A percentile compares a stretch with the other conserved stretches of the same genome.
Evolutionary conservation across 225 moss, liverwort and hornwort genomes (phyloP).

Genomic region (Ulota crispa): DNA sequence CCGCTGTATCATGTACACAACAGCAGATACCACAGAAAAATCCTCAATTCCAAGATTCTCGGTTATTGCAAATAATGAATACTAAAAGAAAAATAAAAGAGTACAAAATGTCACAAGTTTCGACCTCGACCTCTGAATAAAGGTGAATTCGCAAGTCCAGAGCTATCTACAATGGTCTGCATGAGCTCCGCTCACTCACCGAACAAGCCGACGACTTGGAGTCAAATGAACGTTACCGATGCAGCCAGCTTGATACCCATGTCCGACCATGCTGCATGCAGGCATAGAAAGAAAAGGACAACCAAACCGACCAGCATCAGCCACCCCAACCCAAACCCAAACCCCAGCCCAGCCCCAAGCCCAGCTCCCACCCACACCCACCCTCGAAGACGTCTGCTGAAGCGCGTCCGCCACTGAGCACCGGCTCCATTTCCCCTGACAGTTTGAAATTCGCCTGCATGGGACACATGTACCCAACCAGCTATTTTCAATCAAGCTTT

Average conservation of each 20-base stretch:
- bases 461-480: slow-evolving; percentile 52
- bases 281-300: slow-evolving; percentile 47
- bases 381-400: slow-evolving; percentile 14
- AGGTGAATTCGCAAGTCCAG: neutral
- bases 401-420: slow-evolving; percentile 21
- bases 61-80: slow-evolving; percentile 25
- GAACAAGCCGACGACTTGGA: too few species aligned
- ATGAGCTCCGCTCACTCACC: too few species aligned
- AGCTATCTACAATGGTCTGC: too few species aligned
- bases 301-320: slow-evolving; percentile 39
- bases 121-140: slow-evolving; percentile 34
- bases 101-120: slow-evolving; percentile 38
- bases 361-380: slow-evolving; percentile 23
- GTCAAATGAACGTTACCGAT: too few species aligned
- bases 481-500: slow-evolving; percentile 44
- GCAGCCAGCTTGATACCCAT: too few species aligned
- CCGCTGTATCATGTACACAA: neutral
- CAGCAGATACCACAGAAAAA: slow-evolving; percentile 10
- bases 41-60: slow-evolving; percentile 10
- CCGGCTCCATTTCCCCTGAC: slow-evolving; percentile 50
- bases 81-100: neutral
- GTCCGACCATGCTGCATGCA: slow-evolving; percentile 53
- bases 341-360: slow-evolving; percentile 3
- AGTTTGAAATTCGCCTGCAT: slow-evolving; percentile 59
- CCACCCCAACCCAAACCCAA: slow-evolving; percentile 27